A percentile compares a stretch with the other conserved stretches of the same genome.
phyloP scores from a whole-genome alignment of 805 yeast genomes.

The Scheffersomyces lignosus region DNA sequence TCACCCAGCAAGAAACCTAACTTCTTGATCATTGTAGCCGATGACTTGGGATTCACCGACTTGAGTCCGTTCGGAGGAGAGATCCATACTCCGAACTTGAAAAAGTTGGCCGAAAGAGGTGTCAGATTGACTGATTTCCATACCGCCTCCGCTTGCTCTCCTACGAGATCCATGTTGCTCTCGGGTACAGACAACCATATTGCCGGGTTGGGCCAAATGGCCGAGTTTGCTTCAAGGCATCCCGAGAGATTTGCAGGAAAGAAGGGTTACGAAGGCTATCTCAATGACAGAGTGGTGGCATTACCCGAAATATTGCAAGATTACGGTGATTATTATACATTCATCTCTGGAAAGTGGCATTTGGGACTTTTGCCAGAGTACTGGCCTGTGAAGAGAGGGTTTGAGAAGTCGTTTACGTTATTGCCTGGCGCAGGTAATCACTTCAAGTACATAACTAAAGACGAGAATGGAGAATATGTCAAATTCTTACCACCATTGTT shows the following conservation, averaged over 20 bases:
- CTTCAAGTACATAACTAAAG: constrained; percentile 45
- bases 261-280: constrained; percentile 57
- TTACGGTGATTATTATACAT: constrained; percentile 48
- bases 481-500: constrained; percentile 41
- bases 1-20: constrained; percentile 37
- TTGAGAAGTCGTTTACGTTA: constrained; percentile 49
- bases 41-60: constrained; percentile 63
- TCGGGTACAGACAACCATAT: constrained; percentile 64
- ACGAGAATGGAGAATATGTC: constrained; percentile 24
- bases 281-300: constrained; percentile 52
- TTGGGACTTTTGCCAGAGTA: constrained; percentile 48
- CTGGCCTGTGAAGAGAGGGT: constrained; percentile 52
- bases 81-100: constrained; percentile 54
- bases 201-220: constrained; percentile 62
- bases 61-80: constrained; percentile 56
- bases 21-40: constrained; percentile 57
- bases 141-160: constrained; percentile 65
- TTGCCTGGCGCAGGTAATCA: constrained; percentile 62
- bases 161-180: constrained; percentile 60
- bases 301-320: constrained; percentile 52
- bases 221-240: constrained; percentile 39
- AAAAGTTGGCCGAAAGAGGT: constrained; percentile 45
- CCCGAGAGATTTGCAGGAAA: constrained; percentile 43
- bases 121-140: constrained; percentile 57
- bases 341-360: constrained; percentile 63